Evolutionary conservation across 208 protist species (phyloP), one percentile per base, ranked within the genome.

Genomic region (Trypanosoma avium): DNA sequence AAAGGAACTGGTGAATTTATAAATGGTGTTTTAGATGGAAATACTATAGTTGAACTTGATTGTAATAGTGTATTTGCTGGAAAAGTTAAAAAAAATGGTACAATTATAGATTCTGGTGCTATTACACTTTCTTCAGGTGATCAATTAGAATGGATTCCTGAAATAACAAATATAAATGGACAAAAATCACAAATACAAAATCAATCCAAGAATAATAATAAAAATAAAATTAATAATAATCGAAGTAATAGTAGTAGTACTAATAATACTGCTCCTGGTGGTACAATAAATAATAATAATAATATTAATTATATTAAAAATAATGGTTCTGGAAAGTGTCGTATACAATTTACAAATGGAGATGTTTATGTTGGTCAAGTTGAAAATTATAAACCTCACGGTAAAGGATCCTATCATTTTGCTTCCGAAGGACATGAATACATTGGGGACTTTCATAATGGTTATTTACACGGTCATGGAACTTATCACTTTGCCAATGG

Each of bases 291-390:
- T n/a, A 42, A 42, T 15, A 17, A 53, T 53, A 29, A 29, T 42
- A 42, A 42, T 42, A 9, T 8, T 35, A 35, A 26, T 7, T 21
- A 8, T 45, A 38, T 33, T 9, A 19, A 26, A 35, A 27, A 12
- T 27, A 40, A 13, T 17, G 79, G 76, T 19, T 75, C 70, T 0
- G 82, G 85, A 15, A 63, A 61, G 38, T 79, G 73, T 26, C 85
- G 81, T 35, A 66, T 92, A 27, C 68, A 59, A 10, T 84, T 86
- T 48, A 54, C 48, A 19, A 92, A 88, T 48, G 82, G 72, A 2
- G 85, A 89, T 68, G 65, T 67, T 15, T 93, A 86, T 52, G 72
- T 83, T n/a, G 86, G 86, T 12, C 49, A 73, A 15, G 70, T 87
- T 12, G 21, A 49, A 13, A 26, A 85, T 61, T 87, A 84, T 46